Conservation (phyloP, 176 grass and related monocot genomes). For the Cocos nucifera region DNA sequence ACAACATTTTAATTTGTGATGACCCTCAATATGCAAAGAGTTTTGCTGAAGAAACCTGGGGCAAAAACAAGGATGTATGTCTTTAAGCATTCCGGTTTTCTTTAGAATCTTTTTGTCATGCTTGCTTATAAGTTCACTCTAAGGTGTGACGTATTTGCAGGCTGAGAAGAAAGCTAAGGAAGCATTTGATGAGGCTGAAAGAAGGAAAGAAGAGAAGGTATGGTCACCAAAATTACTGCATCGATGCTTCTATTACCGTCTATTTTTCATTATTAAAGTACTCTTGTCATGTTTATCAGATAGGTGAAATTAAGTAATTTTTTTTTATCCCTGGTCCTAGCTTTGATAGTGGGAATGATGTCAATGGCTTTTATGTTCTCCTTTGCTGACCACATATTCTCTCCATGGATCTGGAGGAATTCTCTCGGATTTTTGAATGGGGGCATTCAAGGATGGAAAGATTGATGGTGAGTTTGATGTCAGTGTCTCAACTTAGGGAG, state of each 20-base stretch:
- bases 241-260: no score
- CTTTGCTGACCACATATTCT: no score
- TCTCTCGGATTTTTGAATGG: conserved; percentile 50
- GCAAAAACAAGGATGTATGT: conserved; percentile 51
- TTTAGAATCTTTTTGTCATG: not conserved
- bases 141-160: conserved; percentile 18
- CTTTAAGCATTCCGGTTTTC: not conserved
- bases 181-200: conserved; percentile 65
- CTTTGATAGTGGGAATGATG: no score
- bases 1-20: conserved; percentile 53
- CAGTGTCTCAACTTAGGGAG: not conserved
- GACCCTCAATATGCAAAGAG: conserved; percentile 57
- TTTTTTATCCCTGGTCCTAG: no score
- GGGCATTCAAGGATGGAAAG: conserved; percentile 59
- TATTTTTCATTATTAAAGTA: no score
- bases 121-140: conserved; percentile 5
- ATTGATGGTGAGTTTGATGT: conserved; percentile 38
- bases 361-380: no score
- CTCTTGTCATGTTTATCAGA: no score
- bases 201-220: conserved; percentile 66
- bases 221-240: no score
- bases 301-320: no score
- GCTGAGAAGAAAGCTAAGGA: conserved; percentile 44
- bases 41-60: conserved; percentile 60
- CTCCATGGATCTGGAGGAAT: conserved; percentile 46